phyloP scores from a whole-genome alignment of 1,284 basidiomycete species.

The Athelia psychrophila region DNA sequence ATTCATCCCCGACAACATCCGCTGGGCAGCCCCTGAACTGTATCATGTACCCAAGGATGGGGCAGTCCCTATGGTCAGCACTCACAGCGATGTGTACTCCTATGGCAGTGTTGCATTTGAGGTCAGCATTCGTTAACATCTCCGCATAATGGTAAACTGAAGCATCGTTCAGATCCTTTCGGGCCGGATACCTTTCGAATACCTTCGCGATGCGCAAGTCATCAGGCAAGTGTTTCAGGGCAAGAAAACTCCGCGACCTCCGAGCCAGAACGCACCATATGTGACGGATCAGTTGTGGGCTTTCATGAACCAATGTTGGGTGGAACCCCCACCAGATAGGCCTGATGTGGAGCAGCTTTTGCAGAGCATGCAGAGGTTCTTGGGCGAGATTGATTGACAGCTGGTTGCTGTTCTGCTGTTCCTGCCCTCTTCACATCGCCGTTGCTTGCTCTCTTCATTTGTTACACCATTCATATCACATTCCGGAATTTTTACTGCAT shows the following conservation, averaged over 20 bases:
- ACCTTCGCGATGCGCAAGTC: slow-evolving; percentile 38
- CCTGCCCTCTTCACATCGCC: no score
- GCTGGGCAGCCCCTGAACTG: slow-evolving; percentile 29
- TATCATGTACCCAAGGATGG: slow-evolving; percentile 16
- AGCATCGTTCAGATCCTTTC: slow-evolving; percentile 29
- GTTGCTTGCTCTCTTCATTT: no score
- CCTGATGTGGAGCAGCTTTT: slow-evolving; percentile 24
- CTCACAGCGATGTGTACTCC: slow-evolving; percentile 36
- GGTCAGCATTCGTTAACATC: slow-evolving; percentile 17
- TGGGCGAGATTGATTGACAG: not conserved
- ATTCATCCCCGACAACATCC: slow-evolving; percentile 33
- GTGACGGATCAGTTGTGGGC: slow-evolving; percentile 37
- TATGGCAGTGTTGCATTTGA: slow-evolving; percentile 40
- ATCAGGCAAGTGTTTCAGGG: slow-evolving; percentile 38
- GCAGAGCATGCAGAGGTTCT: slow-evolving; percentile 13
- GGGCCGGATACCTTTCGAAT: slow-evolving; percentile 36
- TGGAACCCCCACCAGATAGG: slow-evolving; percentile 23
- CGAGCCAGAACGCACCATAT: slow-evolving; percentile 29
- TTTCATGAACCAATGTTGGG: slow-evolving; percentile 37
- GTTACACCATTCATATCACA: no score
- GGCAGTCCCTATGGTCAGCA: slow-evolving; percentile 18
- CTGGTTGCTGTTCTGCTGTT: no score
- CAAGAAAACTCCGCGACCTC: slow-evolving; percentile 35
- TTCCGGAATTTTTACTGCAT: no score
- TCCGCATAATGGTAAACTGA: not conserved